Evolutionary conservation across 2,329 filamentous ascomycete genomes (phyloP).

Genomic region (Colletotrichum sublineola): DNA sequence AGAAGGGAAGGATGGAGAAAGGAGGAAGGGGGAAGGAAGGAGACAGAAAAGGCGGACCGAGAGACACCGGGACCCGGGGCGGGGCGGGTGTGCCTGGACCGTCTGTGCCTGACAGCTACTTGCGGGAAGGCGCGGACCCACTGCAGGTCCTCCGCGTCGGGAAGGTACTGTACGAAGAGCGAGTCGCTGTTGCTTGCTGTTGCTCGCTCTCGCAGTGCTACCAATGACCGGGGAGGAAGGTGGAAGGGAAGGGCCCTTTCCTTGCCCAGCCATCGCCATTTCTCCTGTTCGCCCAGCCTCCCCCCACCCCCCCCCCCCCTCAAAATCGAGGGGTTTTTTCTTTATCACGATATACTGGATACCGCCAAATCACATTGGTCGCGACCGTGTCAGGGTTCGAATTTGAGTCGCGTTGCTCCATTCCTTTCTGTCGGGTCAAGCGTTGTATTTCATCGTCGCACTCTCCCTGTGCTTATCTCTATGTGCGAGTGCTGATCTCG

Average conservation of each 20-base stretch:
- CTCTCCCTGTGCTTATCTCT: neutral
- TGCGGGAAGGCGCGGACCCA: neutral
- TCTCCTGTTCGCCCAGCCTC: constrained; percentile 26
- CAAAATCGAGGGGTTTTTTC: neutral
- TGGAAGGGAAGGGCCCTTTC: neutral
- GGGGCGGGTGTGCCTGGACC: constrained; percentile 16
- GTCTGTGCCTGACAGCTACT: constrained; percentile 18
- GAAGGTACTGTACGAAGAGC: neutral
- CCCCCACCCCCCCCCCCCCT: neutral
- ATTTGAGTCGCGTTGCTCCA: neutral
- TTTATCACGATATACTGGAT: neutral
- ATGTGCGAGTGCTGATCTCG: neutral
- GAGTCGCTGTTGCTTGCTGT: neutral
- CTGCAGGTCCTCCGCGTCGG: neutral
- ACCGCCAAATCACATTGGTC: neutral
- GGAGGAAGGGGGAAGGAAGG: neutral
- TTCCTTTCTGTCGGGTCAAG: neutral
- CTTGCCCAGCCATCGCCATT: constrained; percentile 37
- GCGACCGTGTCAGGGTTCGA: neutral
- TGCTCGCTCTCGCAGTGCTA: neutral
- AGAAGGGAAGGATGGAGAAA: neutral
- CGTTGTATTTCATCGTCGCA: neutral
- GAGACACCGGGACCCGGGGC: neutral
- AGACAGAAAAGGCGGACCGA: neutral
- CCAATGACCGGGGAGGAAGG: neutral